Percentiles rank a stretch among this genome's conserved stretches.
Evolutionary conservation across 257 asterid genomes (phyloP).

Genomic region (Coffea eugenioides): DNA sequence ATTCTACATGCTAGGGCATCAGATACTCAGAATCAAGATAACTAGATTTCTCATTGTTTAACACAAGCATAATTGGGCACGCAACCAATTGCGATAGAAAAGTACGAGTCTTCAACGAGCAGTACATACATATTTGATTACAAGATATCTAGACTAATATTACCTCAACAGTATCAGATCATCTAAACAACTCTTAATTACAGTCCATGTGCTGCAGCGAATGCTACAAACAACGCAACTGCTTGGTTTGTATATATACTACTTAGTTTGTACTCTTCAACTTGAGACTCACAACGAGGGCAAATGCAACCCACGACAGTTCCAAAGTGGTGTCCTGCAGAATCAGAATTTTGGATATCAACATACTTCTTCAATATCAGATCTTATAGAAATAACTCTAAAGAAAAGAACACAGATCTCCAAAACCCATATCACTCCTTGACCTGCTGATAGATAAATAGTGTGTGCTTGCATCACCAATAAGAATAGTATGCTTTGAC

Average conservation of each 20-base stretch:
- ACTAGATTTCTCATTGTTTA: no score
- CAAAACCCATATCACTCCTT: slow-evolving; percentile 98
- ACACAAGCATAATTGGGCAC: no score
- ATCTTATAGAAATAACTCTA: slow-evolving; percentile 76
- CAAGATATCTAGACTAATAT: no score
- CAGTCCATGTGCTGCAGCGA: neutral
- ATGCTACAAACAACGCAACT: neutral
- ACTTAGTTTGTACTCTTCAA: neutral
- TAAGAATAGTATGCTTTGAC: slow-evolving; percentile 55
- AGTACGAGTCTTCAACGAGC: no score
- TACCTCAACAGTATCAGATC: neutral
- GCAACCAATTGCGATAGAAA: no score
- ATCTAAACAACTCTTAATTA: neutral
- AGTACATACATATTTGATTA: no score
- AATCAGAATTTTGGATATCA: slow-evolving; percentile 7
- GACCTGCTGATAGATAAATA: slow-evolving; percentile 98
- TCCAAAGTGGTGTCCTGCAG: neutral
- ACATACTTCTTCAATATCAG: slow-evolving; percentile 92
- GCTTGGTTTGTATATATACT: neutral
- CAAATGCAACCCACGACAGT: neutral
- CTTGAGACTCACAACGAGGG: neutral
- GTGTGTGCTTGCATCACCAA: slow-evolving; percentile 98
- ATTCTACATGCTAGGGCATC: no score
- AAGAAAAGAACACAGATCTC: slow-evolving; percentile 72
- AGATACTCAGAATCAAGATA: no score